Conservation (phyloP, 169 alveolate genomes). For the Theileria equi region DNA sequence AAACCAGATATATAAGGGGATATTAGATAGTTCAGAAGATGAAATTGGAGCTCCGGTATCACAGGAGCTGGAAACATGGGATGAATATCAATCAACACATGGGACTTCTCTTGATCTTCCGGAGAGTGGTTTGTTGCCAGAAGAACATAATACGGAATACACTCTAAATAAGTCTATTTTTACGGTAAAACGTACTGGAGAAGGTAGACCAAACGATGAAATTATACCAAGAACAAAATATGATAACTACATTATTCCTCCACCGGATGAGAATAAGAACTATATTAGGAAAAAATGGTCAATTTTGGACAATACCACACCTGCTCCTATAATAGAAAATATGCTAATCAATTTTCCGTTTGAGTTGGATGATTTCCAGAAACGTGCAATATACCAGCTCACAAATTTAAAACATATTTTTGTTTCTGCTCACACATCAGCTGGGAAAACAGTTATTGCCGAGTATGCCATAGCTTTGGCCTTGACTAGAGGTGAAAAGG, state of each 20-base stretch:
- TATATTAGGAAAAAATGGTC: slow-evolving; percentile 74
- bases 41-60: slow-evolving; percentile 6
- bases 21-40: slow-evolving; percentile 20
- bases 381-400: slow-evolving; percentile 90
- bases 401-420: slow-evolving; percentile 91
- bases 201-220: no score
- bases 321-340: slow-evolving; percentile 47
- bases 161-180: no score
- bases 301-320: slow-evolving; percentile 58
- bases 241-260: slow-evolving; percentile 27
- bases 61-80: no score
- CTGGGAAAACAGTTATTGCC: slow-evolving; percentile 98
- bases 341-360: slow-evolving; percentile 86
- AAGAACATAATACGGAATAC: slow-evolving; percentile 33
- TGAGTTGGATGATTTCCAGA: slow-evolving; percentile 95
- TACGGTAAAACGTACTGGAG: no score
- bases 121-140: background rate
- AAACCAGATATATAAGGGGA: slow-evolving; percentile 12
- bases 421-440: slow-evolving; percentile 99
- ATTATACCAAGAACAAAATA: no score
- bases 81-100: no score
- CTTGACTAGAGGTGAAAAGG: slow-evolving; percentile 86
- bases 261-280: slow-evolving; percentile 48
- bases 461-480: slow-evolving; percentile 98
- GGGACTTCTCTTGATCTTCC: background rate